Percentiles rank a stretch among this genome's conserved stretches.
phyloP scores from a whole-genome alignment of 1,139 yeast genomes.

The Yamadazyma songkhlaensis region DNA sequence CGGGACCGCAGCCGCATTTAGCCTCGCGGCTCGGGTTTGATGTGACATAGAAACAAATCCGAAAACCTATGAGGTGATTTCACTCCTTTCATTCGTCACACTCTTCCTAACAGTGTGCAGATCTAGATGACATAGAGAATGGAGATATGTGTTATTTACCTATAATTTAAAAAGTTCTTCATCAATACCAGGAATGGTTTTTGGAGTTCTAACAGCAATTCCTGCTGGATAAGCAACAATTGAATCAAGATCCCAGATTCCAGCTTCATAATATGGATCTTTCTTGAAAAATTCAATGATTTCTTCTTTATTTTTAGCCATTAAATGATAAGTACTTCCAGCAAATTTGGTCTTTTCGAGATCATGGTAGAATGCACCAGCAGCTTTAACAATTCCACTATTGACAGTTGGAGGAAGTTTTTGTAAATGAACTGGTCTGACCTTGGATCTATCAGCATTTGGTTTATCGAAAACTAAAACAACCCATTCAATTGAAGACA shows the following conservation, averaged over 20 bases:
- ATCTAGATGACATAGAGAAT: too few species aligned
- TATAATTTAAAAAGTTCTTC: conserved; percentile 19
- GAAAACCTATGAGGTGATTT: too few species aligned
- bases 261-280: conserved; percentile 62
- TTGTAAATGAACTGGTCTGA: conserved; percentile 59
- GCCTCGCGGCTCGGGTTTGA: too few species aligned
- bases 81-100: too few species aligned
- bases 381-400: conserved; percentile 57
- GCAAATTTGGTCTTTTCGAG: conserved; percentile 55
- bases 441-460: conserved; percentile 52
- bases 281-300: conserved; percentile 58
- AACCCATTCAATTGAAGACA: conserved; percentile 50
- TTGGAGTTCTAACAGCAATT: conserved; percentile 34
- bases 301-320: conserved; percentile 63
- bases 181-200: conserved; percentile 23
- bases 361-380: conserved; percentile 61
- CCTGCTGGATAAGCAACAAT: conserved; percentile 57
- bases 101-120: too few species aligned
- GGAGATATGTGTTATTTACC: neutral
- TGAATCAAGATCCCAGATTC: conserved; percentile 74
- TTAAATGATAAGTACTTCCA: conserved; percentile 65
- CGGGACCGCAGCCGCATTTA: too few species aligned
- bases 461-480: conserved; percentile 74
- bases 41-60: too few species aligned
- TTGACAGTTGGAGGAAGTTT: conserved; percentile 50